Conservation (phyloP, 768 basidiomycete genomes). For the Leccinum rimulosum region DNA sequence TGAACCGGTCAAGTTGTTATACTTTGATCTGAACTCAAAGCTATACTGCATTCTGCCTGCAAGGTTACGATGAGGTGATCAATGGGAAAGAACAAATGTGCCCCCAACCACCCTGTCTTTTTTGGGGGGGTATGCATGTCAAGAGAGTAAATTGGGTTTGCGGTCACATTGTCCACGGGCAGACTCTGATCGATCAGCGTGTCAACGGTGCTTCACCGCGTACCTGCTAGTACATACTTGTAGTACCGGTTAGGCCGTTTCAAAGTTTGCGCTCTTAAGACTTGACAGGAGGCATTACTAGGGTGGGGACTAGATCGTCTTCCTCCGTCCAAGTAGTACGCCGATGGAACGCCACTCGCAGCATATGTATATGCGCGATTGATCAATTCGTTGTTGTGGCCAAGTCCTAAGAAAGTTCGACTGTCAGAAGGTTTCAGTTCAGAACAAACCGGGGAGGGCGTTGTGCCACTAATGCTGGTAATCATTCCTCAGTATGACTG, state of each 20-base stretch:
- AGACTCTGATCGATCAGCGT: neutral
- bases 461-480: neutral
- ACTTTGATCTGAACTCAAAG: neutral
- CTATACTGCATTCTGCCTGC: neutral
- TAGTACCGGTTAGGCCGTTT: neutral
- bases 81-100: neutral
- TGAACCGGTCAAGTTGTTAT: conserved; percentile 1
- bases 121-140: neutral
- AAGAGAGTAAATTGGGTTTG: neutral
- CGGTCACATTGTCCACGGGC: neutral
- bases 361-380: neutral
- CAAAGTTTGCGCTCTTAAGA: neutral
- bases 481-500: neutral
- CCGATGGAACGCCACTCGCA: neutral
- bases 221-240: neutral
- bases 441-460: neutral
- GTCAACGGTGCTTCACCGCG: neutral
- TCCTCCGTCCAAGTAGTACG: neutral
- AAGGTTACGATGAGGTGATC: neutral
- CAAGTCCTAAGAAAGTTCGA: neutral
- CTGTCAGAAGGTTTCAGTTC: neutral
- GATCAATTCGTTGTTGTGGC: neutral
- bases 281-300: neutral
- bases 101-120: neutral
- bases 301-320: neutral